A percentile compares a stretch with the other conserved stretches of the same genome.
These are phyloP conservation scores for Amylocarpus encephaloides DNA, from an alignment of 2,329 filamentous ascomycete genomes.

Conservation along the genomic window DNA sequence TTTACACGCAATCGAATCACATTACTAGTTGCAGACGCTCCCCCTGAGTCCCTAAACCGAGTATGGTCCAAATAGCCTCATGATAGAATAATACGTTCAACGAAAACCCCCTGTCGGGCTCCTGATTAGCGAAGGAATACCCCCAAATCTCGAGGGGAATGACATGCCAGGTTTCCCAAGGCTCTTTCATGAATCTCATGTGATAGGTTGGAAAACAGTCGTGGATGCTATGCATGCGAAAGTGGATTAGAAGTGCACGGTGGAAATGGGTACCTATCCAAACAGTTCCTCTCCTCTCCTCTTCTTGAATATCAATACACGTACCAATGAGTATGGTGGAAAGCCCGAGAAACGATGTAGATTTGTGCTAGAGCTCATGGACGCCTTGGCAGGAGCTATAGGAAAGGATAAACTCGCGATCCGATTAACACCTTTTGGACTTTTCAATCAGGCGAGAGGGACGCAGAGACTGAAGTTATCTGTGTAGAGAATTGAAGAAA, in stretches of 20 bases:
- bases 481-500: constrained; percentile 44
- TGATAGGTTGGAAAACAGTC: constrained; percentile 50
- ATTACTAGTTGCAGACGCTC: constrained; percentile 36
- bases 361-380: constrained; percentile 47
- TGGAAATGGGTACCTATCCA: constrained; percentile 45
- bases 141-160: constrained; percentile 39
- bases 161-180: constrained; percentile 47
- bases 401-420: constrained; percentile 49
- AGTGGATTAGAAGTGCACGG: constrained; percentile 40
- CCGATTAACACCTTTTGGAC: constrained; percentile 52
- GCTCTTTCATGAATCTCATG: constrained; percentile 45
- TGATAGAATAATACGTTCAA: constrained; percentile 45
- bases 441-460: constrained; percentile 46
- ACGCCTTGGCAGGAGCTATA: constrained; percentile 42
- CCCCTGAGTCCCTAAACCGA: constrained; percentile 40
- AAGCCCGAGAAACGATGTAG: constrained; percentile 43
- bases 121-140: constrained; percentile 48
- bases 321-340: constrained; percentile 46
- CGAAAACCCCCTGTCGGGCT: constrained; percentile 46
- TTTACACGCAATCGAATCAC: constrained; percentile 46
- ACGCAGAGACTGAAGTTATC: constrained; percentile 42
- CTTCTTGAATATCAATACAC: constrained; percentile 46
- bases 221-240: constrained; percentile 53
- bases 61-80: constrained; percentile 40
- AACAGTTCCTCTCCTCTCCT: constrained; percentile 53